A percentile compares a stretch with the other conserved stretches of the same genome.
phyloP scores from a whole-genome alignment of 768 basidiomycete genomes.

The Xanthoconium stramineum region DNA sequence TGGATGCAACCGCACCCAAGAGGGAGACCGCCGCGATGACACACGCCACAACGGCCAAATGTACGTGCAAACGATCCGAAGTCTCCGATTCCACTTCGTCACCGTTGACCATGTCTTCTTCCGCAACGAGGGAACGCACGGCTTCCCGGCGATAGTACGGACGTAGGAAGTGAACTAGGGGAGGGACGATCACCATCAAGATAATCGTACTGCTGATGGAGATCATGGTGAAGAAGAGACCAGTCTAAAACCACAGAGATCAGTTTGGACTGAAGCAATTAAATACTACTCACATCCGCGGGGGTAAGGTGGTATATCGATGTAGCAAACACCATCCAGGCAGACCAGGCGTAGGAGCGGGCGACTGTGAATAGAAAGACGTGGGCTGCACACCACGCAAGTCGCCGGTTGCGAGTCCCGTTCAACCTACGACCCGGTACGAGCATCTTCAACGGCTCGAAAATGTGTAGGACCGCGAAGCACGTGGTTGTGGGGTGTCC shows the following conservation, averaged over 20 bases:
- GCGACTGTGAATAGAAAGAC: constrained; percentile 22
- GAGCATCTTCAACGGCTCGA: constrained; percentile 26
- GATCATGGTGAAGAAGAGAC: constrained; percentile 21
- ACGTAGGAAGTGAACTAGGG: constrained; percentile 24
- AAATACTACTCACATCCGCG: constrained; percentile 17
- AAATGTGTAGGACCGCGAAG: constrained; percentile 1
- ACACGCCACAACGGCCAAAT: constrained; percentile 24
- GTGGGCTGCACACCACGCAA: constrained; percentile 33
- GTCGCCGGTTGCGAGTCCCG: constrained; percentile 27
- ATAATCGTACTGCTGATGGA: constrained; percentile 17
- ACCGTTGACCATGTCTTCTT: not conserved
- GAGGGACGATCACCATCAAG: constrained; percentile 21
- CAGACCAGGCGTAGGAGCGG: constrained; percentile 6
- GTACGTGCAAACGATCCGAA: constrained; percentile 30
- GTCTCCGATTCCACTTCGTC: constrained; percentile 3
- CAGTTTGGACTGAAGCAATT: not conserved
- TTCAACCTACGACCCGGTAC: constrained; percentile 13
- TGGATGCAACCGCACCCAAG: constrained; percentile 14
- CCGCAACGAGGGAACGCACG: not conserved
- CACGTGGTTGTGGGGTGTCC: not conserved
- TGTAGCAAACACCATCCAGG: constrained; percentile 25
- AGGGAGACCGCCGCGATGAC: constrained; percentile 9
- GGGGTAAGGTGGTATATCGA: constrained; percentile 28
- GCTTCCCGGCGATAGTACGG: constrained; percentile 22
- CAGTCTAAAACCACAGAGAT: constrained; percentile 19